phyloP scores from a whole-genome alignment of 805 yeast species.

The Cyberlindnera saturnus region DNA sequence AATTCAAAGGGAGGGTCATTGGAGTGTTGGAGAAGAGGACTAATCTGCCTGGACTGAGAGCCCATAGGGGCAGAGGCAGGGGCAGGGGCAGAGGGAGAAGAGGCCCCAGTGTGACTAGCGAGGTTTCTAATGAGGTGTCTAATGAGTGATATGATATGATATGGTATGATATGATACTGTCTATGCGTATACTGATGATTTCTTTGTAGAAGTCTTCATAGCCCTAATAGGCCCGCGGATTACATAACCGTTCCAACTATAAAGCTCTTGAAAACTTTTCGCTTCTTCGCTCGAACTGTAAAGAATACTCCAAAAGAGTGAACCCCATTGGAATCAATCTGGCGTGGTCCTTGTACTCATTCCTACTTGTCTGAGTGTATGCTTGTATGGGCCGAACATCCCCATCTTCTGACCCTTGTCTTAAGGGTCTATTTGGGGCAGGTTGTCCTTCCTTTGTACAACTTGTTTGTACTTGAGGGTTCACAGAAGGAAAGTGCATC shows the following conservation, averaged over 20 bases:
- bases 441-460: background rate
- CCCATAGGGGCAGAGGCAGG: constrained; percentile 21
- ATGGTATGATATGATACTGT: no score
- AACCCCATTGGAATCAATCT: background rate
- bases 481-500: constrained; percentile 18
- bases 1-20: constrained; percentile 41
- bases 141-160: no score
- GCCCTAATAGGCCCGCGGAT: no score
- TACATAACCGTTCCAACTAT: no score
- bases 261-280: no score
- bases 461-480: background rate
- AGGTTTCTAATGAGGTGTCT: background rate
- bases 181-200: no score
- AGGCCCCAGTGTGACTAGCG: constrained; percentile 1
- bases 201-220: no score
- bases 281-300: no score
- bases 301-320: background rate
- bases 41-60: constrained; percentile 42
- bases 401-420: constrained; percentile 17
- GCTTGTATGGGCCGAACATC: constrained; percentile 9
- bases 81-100: constrained; percentile 11
- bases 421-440: constrained; percentile 16
- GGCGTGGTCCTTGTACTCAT: background rate
- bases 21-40: constrained; percentile 48
- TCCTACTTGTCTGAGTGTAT: constrained; percentile 5